A percentile compares a stretch with the other conserved stretches of the same genome.
phyloP scores from a whole-genome alignment of 2,329 filamentous ascomycete species.

The Colletotrichum tabaci region DNA sequence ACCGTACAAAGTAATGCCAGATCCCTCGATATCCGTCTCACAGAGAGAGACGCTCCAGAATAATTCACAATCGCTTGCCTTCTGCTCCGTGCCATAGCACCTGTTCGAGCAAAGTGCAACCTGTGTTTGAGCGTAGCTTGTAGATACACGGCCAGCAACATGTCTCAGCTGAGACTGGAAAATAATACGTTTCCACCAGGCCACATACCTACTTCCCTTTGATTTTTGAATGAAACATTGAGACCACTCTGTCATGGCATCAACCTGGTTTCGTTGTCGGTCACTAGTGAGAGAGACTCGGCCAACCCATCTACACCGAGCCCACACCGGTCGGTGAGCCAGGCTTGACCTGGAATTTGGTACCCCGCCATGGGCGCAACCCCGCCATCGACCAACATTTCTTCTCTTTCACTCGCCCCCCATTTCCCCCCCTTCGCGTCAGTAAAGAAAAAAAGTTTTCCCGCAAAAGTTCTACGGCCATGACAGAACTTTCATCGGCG shows the following conservation, averaged over 20 bases:
- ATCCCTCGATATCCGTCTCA: background rate
- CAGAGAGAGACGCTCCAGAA: background rate
- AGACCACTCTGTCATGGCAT: too few species aligned
- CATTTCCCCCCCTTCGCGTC: too few species aligned
- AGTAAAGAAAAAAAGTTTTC: slow-evolving; percentile 18
- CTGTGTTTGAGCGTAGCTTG: too few species aligned
- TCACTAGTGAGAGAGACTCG: too few species aligned
- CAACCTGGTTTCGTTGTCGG: too few species aligned
- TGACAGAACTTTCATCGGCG: slow-evolving; percentile 62
- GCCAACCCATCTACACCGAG: slow-evolving; percentile 8
- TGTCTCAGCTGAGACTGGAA: too few species aligned
- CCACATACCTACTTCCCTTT: too few species aligned
- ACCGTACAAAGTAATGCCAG: background rate
- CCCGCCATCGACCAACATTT: slow-evolving; percentile 25
- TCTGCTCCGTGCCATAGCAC: background rate
- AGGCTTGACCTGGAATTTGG: background rate
- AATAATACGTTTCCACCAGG: too few species aligned
- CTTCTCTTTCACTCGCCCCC: background rate
- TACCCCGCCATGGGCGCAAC: slow-evolving; percentile 21
- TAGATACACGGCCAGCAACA: too few species aligned
- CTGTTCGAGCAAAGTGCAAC: too few species aligned
- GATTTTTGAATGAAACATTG: too few species aligned
- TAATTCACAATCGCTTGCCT: background rate
- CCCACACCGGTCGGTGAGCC: slow-evolving; percentile 8
- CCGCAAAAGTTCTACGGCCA: slow-evolving; percentile 9